Conservation (phyloP, 2,329 filamentous ascomycete genomes). For the Claviceps spartinae region DNA sequence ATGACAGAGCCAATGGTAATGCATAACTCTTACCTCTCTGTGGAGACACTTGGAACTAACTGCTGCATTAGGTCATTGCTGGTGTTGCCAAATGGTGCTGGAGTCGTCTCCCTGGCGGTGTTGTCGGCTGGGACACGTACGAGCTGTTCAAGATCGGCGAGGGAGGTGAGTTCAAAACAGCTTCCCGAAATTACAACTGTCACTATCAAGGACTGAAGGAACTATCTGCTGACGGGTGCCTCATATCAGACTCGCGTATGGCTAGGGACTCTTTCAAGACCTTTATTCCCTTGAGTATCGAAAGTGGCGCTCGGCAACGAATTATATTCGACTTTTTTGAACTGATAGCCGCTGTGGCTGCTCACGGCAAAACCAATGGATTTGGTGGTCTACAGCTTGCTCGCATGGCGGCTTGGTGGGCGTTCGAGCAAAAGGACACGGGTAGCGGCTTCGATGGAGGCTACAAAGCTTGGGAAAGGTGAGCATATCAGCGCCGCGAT, state of each 20-base stretch:
- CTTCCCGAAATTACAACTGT: not conserved
- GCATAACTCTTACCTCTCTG: not conserved
- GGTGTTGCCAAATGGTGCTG: constrained; percentile 98
- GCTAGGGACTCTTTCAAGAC: constrained; percentile 90
- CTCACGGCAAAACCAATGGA: constrained; percentile 85
- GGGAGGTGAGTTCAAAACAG: constrained; percentile 45
- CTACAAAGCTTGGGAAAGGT: constrained; percentile 75
- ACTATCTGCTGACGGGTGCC: not conserved
- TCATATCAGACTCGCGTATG: constrained; percentile 64
- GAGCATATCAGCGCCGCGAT: not conserved
- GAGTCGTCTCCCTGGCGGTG: constrained; percentile 78
- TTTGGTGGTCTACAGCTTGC: constrained; percentile 88
- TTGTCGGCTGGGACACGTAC: constrained; percentile 95
- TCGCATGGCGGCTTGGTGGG: constrained; percentile 95
- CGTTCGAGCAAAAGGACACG: constrained; percentile 79
- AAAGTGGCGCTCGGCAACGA: constrained; percentile 68
- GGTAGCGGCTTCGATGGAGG: constrained; percentile 89
- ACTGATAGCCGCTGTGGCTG: constrained; percentile 76
- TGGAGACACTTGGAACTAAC: not conserved
- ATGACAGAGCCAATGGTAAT: constrained; percentile 88
- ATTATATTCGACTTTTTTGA: constrained; percentile 98
- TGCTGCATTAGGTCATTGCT: constrained; percentile 58
- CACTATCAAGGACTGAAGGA: not conserved
- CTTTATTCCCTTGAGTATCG: constrained; percentile 87
- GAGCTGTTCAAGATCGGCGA: constrained; percentile 93